Base-by-base conservation (phyloP, 2,329 filamentous ascomycete species). In the Fusarium globosum region DNA sequence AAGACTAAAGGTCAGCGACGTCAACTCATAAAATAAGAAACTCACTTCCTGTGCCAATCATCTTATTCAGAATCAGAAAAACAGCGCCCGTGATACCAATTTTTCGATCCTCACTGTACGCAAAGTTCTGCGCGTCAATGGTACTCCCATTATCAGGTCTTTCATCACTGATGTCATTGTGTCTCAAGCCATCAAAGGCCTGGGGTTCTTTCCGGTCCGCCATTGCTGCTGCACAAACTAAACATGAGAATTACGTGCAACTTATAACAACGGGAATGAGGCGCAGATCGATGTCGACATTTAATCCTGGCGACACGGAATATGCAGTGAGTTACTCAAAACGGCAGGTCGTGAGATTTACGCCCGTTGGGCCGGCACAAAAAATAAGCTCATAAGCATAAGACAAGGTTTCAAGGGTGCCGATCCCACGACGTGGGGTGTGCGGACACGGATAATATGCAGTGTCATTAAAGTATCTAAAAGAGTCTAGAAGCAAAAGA, bases 21-120 rank as follows among this genome's bases (percentile, higher is more conserved):
- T 18, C 9, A 6, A 10, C 2, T 41, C 10, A 13, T 1, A 13
- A 16, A 8, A 13, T 6, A 6, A 2, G 13, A 6, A 33, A 71
- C 86, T 76, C 77, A 88, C 87, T 88, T 75, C 87, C 88, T 4
- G 88, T 88, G 16, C 88, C 87, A 43, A 89, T 88, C 86, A 89
- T 89, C 76, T 88, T 88, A 66, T 89, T 89, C 23, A 89, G 71
- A 43, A 89, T 89, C 43, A 89, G 71, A 61, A 89, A 89, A 2
- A 87, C 85, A 11, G 87, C 84, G 6, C 87, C 87, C 0, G 84
- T 85, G 35, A 89, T 79, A 1, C 87, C 88, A 26, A 89, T 86
- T 78, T 88, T 88, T 14, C 84, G 79, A 55, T 82, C 82, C 4
- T 86, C 85, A 1, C 79, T 76, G 56, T 82, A 81, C 7, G 72